phyloP scores from a whole-genome alignment of 495 filamentous ascomycete species.

The Lasiosphaeria miniovina region DNA sequence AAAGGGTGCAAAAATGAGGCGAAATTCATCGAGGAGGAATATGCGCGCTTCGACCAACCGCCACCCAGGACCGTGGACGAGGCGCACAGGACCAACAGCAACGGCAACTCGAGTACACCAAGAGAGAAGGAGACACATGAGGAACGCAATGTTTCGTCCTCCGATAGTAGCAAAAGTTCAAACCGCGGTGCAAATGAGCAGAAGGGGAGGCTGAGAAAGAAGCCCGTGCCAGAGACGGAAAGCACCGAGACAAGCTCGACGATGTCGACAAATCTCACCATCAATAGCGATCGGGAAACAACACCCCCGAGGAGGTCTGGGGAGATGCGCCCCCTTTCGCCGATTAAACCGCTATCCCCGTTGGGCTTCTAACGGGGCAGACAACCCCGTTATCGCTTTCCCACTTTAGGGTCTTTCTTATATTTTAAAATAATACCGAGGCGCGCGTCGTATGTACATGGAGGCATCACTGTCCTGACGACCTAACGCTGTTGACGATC shows the following conservation, averaged over 20 bases:
- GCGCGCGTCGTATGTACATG: slow-evolving; percentile 11
- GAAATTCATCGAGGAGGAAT: slow-evolving; percentile 70
- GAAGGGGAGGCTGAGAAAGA: slow-evolving; percentile 37
- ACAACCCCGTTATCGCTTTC: neutral
- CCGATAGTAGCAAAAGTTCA: slow-evolving; percentile 50
- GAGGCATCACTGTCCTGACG: slow-evolving; percentile 8
- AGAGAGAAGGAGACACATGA: slow-evolving; percentile 31
- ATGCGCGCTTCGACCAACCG: slow-evolving; percentile 56
- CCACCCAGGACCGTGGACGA: slow-evolving; percentile 32
- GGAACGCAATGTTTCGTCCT: slow-evolving; percentile 63
- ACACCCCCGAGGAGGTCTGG: slow-evolving; percentile 32
- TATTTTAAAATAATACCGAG: neutral
- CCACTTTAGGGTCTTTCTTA: neutral
- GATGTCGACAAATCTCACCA: slow-evolving; percentile 41
- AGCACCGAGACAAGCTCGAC: slow-evolving; percentile 34
- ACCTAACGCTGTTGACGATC: slow-evolving; percentile 17
- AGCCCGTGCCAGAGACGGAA: slow-evolving; percentile 30
- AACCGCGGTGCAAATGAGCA: slow-evolving; percentile 17
- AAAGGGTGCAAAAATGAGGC: slow-evolving; percentile 92
- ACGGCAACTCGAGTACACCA: too few relatives aligned
- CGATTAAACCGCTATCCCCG: slow-evolving; percentile 69
- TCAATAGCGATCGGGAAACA: slow-evolving; percentile 39
- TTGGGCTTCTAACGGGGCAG: slow-evolving; percentile 49
- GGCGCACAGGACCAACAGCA: slow-evolving; percentile 10
- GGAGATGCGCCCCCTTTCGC: slow-evolving; percentile 58